Evolutionary conservation across 2,329 filamentous ascomycete genomes (phyloP).

Genomic region (Pseudofabraea citricarpa): DNA sequence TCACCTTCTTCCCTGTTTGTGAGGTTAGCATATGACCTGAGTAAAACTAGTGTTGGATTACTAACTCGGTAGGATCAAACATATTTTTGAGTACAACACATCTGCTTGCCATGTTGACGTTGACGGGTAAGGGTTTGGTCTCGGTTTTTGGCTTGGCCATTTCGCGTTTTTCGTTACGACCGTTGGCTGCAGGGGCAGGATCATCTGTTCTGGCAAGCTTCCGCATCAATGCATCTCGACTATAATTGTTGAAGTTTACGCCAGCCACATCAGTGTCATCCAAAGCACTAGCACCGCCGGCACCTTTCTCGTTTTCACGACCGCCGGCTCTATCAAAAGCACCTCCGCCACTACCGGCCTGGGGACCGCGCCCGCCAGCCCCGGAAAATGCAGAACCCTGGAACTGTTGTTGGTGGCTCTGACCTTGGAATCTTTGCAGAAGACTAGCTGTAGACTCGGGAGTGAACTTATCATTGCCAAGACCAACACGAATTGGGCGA

Average conservation of each 20-base stretch:
- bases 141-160: conserved; percentile 75
- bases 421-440: conserved; percentile 84
- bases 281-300: conserved; percentile 85
- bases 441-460: conserved; percentile 92
- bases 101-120: conserved; percentile 86
- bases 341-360: conserved; percentile 64
- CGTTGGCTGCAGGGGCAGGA: conserved; percentile 53
- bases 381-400: conserved; percentile 92
- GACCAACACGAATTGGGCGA: conserved; percentile 94
- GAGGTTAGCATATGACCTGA: conserved; percentile 28
- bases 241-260: conserved; percentile 99
- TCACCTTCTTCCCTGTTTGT: conserved; percentile 75
- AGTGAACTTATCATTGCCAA: conserved; percentile 99
- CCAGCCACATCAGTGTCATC: conserved; percentile 97
- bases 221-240: conserved; percentile 95
- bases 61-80: conserved; percentile 89
- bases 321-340: conserved; percentile 88
- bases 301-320: conserved; percentile 81
- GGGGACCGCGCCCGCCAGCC: conserved; percentile 78
- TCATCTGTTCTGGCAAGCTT: conserved; percentile 97
- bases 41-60: conserved; percentile 20
- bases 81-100: conserved; percentile 94
- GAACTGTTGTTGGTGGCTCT: conserved; percentile 64
- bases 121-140: conserved; percentile 72
- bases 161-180: conserved; percentile 57